phyloP scores from a whole-genome alignment of 345 rosid species.

The Cardamine occulta region DNA sequence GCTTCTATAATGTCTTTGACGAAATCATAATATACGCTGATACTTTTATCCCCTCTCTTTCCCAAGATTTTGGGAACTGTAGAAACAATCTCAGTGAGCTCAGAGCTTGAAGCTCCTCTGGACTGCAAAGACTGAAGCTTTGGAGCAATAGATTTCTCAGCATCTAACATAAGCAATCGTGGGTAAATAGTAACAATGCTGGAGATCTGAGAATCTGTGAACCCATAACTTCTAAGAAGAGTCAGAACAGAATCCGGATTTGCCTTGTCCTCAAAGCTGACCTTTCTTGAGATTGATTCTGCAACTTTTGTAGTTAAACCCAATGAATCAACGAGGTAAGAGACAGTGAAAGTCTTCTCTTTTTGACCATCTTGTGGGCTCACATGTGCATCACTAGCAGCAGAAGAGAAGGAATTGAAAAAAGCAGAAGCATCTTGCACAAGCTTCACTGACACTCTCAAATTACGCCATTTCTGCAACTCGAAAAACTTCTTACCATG shows the following conservation, averaged over 20 bases:
- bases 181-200: conserved; percentile 15
- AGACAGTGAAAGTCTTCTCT: background rate
- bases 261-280: background rate
- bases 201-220: conserved; percentile 40
- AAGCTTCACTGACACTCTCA: background rate
- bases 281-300: conserved; percentile 12
- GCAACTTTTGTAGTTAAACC: conserved; percentile 29
- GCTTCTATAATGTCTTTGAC: conserved; percentile 11
- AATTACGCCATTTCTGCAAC: background rate
- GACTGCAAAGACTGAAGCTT: conserved; percentile 36
- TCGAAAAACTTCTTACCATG: background rate
- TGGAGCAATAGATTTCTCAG: conserved; percentile 38
- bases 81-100: background rate
- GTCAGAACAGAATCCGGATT: conserved; percentile 25
- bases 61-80: conserved; percentile 6
- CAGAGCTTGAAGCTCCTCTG: conserved; percentile 12
- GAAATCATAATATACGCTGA: background rate
- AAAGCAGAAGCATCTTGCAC: background rate
- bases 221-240: conserved; percentile 29
- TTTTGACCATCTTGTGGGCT: conserved; percentile 12
- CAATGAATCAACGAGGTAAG: conserved; percentile 28
- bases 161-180: conserved; percentile 2
- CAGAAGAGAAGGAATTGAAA: background rate
- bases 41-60: background rate
- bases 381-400: background rate